A percentile compares a stretch with the other conserved stretches of the same genome.
Conservation (phyloP, 306 rosid genomes). For the Prunus mira region DNA sequence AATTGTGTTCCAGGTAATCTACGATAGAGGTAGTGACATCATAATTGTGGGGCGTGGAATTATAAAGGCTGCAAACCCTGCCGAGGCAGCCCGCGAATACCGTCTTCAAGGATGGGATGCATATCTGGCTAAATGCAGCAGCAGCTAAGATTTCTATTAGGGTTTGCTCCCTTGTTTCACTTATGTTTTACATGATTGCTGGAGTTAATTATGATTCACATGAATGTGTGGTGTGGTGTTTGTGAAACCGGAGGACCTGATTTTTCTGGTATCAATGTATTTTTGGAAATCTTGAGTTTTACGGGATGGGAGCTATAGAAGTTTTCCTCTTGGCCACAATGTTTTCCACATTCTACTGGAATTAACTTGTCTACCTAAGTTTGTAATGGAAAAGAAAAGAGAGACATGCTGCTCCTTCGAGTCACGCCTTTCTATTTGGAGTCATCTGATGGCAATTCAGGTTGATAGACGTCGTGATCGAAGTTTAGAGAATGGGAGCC, state of each 20-base stretch:
- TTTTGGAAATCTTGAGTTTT: neutral
- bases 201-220: neutral
- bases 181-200: neutral
- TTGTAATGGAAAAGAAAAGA: too few relatives aligned
- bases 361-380: too few relatives aligned
- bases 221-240: neutral
- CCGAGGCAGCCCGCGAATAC: slow-evolving; percentile 69
- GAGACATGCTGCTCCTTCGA: too few relatives aligned
- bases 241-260: neutral
- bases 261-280: neutral
- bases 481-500: too few relatives aligned
- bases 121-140: slow-evolving; percentile 54
- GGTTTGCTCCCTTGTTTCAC: neutral
- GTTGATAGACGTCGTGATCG: too few relatives aligned
- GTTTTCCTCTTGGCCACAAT: neutral
- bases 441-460: too few relatives aligned
- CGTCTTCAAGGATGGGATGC: slow-evolving; percentile 87
- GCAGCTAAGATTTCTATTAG: neutral
- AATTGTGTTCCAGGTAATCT: slow-evolving; percentile 58
- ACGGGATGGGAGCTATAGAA: neutral
- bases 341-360: neutral
- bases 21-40: slow-evolving; percentile 82
- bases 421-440: too few relatives aligned
- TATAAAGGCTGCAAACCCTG: slow-evolving; percentile 77
- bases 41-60: slow-evolving; percentile 89